Percentiles rank a stretch among this genome's conserved stretches.
phyloP scores from a whole-genome alignment of 2,329 filamentous ascomycete species.

The Ophiostoma himal-ulmi region DNA sequence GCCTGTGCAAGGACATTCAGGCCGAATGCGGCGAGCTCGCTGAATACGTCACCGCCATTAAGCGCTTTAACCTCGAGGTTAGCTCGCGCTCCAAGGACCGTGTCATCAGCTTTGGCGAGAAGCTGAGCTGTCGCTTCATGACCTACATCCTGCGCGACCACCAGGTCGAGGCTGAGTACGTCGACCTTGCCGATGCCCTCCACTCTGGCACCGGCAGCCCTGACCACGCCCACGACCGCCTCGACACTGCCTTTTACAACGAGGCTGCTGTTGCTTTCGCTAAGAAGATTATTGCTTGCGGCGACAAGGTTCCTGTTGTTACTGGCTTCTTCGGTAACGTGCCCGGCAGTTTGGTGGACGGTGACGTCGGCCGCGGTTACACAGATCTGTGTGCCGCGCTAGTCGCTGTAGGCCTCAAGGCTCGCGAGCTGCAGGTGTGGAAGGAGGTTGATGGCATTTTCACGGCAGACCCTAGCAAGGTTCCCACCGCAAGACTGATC shows the following conservation, averaged over 20 bases:
- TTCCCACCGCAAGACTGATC: conserved; percentile 87
- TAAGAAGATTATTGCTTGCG: conserved; percentile 60
- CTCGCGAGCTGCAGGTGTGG: conserved; percentile 91
- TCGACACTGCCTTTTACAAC: conserved; percentile 66
- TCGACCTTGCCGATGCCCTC: conserved; percentile 64
- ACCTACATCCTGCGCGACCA: conserved; percentile 72
- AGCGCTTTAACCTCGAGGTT: conserved; percentile 66
- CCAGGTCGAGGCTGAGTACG: conserved; percentile 79
- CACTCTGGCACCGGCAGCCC: conserved; percentile 19
- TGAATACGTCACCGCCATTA: conserved; percentile 63
- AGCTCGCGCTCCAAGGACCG: conserved; percentile 75
- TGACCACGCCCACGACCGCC: conserved; percentile 38
- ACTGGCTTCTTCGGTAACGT: conserved; percentile 96
- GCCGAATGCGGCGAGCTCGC: conserved; percentile 74
- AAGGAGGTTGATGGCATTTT: conserved; percentile 77
- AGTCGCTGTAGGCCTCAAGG: conserved; percentile 80
- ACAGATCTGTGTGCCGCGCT: conserved; percentile 93
- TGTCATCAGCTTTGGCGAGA: conserved; percentile 92
- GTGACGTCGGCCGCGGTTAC: conserved; percentile 88
- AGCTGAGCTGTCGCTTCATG: conserved; percentile 90
- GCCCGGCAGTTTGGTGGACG: conserved; percentile 59
- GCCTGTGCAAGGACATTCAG: conserved; percentile 62
- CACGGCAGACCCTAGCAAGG: conserved; percentile 70
- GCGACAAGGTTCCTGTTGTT: conserved; percentile 59
- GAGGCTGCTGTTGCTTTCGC: conserved; percentile 55